Percentiles rank a stretch among this genome's conserved stretches.
These are phyloP conservation scores for Penicillium crustosum DNA, from an alignment of 2,329 filamentous ascomycete species.

Conservation along the genomic window DNA sequence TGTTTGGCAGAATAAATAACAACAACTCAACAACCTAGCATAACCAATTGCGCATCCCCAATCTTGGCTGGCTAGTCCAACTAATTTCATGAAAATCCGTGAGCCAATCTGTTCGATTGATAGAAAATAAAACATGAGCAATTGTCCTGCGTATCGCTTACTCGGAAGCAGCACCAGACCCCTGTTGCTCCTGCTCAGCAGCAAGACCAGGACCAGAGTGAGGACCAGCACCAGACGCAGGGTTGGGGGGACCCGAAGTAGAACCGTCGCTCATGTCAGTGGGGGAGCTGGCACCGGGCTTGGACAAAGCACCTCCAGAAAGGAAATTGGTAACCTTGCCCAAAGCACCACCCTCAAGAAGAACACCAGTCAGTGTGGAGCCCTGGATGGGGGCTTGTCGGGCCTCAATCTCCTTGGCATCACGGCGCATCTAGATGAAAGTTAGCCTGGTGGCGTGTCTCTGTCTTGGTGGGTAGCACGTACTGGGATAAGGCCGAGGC, in stretches of 20 bases:
- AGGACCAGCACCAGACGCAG: slow-evolving; percentile 10
- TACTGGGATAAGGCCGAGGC: slow-evolving; percentile 25
- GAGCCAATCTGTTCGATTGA: background rate
- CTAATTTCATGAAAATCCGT: background rate
- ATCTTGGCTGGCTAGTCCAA: background rate
- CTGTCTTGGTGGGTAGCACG: background rate
- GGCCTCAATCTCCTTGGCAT: slow-evolving; percentile 12
- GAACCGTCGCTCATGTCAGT: slow-evolving; percentile 4
- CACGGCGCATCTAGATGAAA: slow-evolving; percentile 20
- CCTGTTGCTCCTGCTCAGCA: background rate
- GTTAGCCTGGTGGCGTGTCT: background rate
- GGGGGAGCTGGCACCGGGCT: background rate
- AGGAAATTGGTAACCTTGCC: slow-evolving; percentile 17
- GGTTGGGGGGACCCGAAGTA: slow-evolving; percentile 1
- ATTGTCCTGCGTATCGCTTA: background rate
- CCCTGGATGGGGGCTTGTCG: slow-evolving; percentile 22
- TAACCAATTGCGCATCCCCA: background rate
- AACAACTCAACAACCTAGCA: slow-evolving; percentile 1
- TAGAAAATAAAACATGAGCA: too few species aligned
- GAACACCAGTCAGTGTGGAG: slow-evolving; percentile 16
- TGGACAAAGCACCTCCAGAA: background rate
- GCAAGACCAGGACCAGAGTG: slow-evolving; percentile 3
- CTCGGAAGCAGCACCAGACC: background rate
- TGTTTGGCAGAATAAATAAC: slow-evolving; percentile 3
- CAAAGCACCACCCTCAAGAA: slow-evolving; percentile 18